Base-by-base conservation (phyloP, 2,329 filamentous ascomycete genomes). In the Chaetoscypha palmicola region DNA sequence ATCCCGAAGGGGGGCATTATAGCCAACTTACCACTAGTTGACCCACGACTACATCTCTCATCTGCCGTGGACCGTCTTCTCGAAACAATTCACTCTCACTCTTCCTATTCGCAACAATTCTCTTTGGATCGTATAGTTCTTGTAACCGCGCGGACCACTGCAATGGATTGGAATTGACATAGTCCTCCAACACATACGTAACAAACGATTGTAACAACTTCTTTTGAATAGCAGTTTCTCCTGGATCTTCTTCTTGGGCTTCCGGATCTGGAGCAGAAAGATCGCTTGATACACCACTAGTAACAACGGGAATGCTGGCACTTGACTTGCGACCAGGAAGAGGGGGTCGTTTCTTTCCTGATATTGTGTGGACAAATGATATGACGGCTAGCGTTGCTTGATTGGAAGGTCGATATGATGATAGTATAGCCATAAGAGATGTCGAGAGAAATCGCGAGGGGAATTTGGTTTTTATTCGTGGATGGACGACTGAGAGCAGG, bases 391-490 rank as follows among this genome's bases (percentile, higher is more conserved):
- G 83, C 59, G 82, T 80, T 56, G 83, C 81, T 49, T 81, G 76
- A 48, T 75, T 74, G 7, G 71, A 77, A 51, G 68, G 77, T 59
- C 70, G 71, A 62, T 86, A 90, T 34, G 77, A 77, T 43, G 74
- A 70, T 43, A 83, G 72, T 37, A 90, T 77, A 20, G 84, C 82
- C 50, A 84, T 79, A 12, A 92, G 68, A n/a, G 83, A 84, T 0
- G 81, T 80, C 40, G 83, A 85, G 16, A 92, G 71, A 63, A 91
- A 92, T 24, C 84, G 76, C 37, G 84, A 89, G 2, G 86, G 86
- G 49, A 79, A 80, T 61, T 83, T 86, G 4, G 86, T 86, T 65
- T 83, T 81, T 59, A 92, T 80, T 47, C 86, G 73, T 43, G 73
- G 75, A 62, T 90, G 85, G 10, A 91, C 67, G 45, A 86, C 83